Percentiles rank a stretch among this genome's conserved stretches.
These are phyloP conservation scores for Yamadazyma olivae DNA, from an alignment of 805 yeast species.

Conservation along the genomic window DNA sequence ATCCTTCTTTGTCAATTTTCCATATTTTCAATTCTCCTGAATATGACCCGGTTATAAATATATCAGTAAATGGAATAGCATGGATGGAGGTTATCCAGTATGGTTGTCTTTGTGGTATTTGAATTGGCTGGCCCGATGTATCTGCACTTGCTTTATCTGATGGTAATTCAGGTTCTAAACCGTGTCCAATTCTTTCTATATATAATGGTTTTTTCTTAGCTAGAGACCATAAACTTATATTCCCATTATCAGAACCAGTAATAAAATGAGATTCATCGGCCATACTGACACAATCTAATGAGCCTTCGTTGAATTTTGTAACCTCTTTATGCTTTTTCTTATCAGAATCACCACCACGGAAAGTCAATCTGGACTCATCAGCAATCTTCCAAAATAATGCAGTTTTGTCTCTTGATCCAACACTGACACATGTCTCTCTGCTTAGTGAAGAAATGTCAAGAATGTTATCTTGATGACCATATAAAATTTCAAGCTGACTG, in stretches of 20 bases:
- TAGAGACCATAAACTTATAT: constrained; percentile 82
- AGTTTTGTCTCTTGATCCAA: constrained; percentile 91
- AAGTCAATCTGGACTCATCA: constrained; percentile 90
- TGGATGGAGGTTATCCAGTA: constrained; percentile 80
- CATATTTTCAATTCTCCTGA: constrained; percentile 75
- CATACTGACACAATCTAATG: constrained; percentile 88
- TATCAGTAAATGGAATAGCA: constrained; percentile 81
- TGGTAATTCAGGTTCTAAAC: constrained; percentile 49
- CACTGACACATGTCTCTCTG: constrained; percentile 91
- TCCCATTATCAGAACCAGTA: constrained; percentile 95
- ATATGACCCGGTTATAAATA: constrained; percentile 88
- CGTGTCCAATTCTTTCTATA: constrained; percentile 74
- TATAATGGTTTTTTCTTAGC: constrained; percentile 85
- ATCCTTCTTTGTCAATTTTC: constrained; percentile 59
- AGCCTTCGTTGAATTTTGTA: constrained; percentile 59
- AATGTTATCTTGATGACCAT: constrained; percentile 93
- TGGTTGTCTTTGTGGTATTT: constrained; percentile 73
- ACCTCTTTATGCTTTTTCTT: constrained; percentile 30
- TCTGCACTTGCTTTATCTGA: constrained; percentile 42
- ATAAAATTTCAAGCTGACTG: constrained; percentile 85
- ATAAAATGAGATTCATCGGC: constrained; percentile 88
- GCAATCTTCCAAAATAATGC: constrained; percentile 96
- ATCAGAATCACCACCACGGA: constrained; percentile 80
- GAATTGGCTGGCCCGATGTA: constrained; percentile 51
- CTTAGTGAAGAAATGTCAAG: constrained; percentile 76